Conservation (phyloP, 2,329 filamentous ascomycete genomes). For the Cercospora brassicicola region DNA sequence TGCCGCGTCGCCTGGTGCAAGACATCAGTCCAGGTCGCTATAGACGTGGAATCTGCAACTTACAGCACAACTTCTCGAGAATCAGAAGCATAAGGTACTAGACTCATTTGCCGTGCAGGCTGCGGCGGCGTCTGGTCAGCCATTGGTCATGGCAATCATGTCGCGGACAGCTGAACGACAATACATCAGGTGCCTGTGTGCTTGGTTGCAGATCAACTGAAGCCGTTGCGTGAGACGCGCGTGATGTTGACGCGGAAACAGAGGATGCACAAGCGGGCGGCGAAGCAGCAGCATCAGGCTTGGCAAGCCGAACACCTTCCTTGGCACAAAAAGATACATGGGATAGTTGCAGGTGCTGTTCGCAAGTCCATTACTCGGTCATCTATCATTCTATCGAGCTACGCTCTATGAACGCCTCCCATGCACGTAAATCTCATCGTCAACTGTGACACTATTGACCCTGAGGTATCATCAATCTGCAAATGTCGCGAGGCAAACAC, state of each 20-base stretch:
- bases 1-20: conserved; percentile 73
- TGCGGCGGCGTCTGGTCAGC: conserved; percentile 36
- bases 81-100: conserved; percentile 75
- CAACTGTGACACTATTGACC: neutral
- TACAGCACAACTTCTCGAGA: conserved; percentile 77
- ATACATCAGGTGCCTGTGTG: neutral
- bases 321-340: neutral
- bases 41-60: conserved; percentile 41
- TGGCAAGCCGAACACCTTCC: neutral
- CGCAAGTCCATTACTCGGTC: neutral
- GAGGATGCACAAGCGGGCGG: neutral
- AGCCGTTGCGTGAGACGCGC: conserved; percentile 1
- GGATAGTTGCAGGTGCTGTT: neutral
- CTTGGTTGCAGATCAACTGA: neutral
- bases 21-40: conserved; percentile 12
- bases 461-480: conserved; percentile 5
- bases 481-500: neutral
- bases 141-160: conserved; percentile 27
- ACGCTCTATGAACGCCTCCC: conserved; percentile 3
- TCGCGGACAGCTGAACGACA: neutral
- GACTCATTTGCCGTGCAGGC: conserved; percentile 56
- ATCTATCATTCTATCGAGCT: conserved; percentile 10
- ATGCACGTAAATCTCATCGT: conserved; percentile 2
- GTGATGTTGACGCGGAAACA: neutral
- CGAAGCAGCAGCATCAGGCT: neutral